Evolutionary conservation across 257 asterid species (phyloP).

Genomic region (Gardenia jasminoides): DNA sequence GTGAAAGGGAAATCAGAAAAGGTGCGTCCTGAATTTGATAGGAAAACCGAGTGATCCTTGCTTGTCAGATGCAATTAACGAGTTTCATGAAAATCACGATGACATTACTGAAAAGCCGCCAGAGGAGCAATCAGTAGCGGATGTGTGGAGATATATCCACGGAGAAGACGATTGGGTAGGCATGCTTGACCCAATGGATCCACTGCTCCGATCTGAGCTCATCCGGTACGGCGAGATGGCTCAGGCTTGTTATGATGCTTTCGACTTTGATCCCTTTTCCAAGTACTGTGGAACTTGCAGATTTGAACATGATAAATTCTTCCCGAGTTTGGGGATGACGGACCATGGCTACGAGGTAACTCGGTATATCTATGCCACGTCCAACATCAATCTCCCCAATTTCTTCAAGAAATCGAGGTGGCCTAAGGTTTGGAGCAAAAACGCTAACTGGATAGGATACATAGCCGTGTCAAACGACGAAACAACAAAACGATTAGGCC

Average conservation of each 20-base stretch:
- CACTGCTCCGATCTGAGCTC: slow-evolving; percentile 35
- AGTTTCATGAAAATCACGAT: not conserved
- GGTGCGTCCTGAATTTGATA: not conserved
- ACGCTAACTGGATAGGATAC: slow-evolving; percentile 53
- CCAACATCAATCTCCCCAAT: slow-evolving; percentile 42
- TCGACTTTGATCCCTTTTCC: slow-evolving; percentile 48
- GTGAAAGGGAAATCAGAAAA: not conserved
- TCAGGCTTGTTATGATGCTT: slow-evolving; percentile 52
- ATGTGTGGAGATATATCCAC: slow-evolving; percentile 38
- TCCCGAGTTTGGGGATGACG: slow-evolving; percentile 28
- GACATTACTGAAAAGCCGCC: not conserved
- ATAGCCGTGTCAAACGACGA: slow-evolving; percentile 44
- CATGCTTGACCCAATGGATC: slow-evolving; percentile 47
- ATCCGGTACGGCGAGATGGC: slow-evolving; percentile 50
- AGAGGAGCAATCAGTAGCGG: slow-evolving; percentile 9
- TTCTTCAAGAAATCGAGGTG: slow-evolving; percentile 42
- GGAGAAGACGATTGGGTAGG: slow-evolving; percentile 49
- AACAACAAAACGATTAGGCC: slow-evolving; percentile 35
- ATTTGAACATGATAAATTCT: slow-evolving; percentile 25
- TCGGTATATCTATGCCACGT: slow-evolving; percentile 44
- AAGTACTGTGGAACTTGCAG: slow-evolving; percentile 45
- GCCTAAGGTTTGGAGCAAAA: slow-evolving; percentile 46
- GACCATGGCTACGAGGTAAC: slow-evolving; percentile 34
- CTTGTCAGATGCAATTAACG: not conserved
- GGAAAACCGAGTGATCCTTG: not conserved